phyloP scores from a whole-genome alignment of 352 stramenopile species.

The Phytophthora boehmeriae region DNA sequence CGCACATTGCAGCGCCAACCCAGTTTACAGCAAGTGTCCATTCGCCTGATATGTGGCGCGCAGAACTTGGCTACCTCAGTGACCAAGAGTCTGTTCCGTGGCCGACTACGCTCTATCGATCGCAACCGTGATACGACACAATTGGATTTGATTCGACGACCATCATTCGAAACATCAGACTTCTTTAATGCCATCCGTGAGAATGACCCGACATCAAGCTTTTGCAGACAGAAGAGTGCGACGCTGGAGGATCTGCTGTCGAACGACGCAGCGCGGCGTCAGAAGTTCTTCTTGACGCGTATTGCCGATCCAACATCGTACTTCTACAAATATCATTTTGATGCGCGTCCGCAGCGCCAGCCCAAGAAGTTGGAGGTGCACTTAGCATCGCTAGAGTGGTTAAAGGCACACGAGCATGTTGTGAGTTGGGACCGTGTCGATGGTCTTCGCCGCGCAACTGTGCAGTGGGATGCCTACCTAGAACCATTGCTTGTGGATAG shows the following conservation, averaged over 20 bases:
- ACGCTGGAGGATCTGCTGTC: slow-evolving; percentile 86
- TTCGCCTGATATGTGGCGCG: slow-evolving; percentile 76
- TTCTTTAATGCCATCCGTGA: slow-evolving; percentile 86
- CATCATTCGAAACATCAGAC: slow-evolving; percentile 59
- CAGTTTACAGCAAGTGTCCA: slow-evolving; percentile 71
- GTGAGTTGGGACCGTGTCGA: slow-evolving; percentile 89
- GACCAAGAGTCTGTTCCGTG: slow-evolving; percentile 76
- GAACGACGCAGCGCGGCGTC: slow-evolving; percentile 53
- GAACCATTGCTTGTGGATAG: slow-evolving; percentile 82
- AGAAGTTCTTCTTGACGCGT: slow-evolving; percentile 87
- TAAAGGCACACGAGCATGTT: slow-evolving; percentile 86
- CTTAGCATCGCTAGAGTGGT: slow-evolving; percentile 67
- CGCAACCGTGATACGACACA: slow-evolving; percentile 45
- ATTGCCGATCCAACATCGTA: slow-evolving; percentile 89
- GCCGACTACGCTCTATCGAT: slow-evolving; percentile 70
- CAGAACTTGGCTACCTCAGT: slow-evolving; percentile 75
- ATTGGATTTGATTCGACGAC: slow-evolving; percentile 78
- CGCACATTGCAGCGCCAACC: slow-evolving; percentile 32
- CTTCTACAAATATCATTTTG: slow-evolving; percentile 91
- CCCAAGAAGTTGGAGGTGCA: slow-evolving; percentile 68
- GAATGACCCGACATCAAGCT: slow-evolving; percentile 84
- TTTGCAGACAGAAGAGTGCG: slow-evolving; percentile 71
- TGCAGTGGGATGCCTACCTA: slow-evolving; percentile 84
- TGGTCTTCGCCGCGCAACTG: slow-evolving; percentile 71
- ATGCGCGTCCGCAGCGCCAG: slow-evolving; percentile 64